Percentiles rank a stretch among this genome's conserved stretches.
Evolutionary conservation across 2,329 filamentous ascomycete genomes (phyloP).

Genomic region (Aspergillus amoenus): DNA sequence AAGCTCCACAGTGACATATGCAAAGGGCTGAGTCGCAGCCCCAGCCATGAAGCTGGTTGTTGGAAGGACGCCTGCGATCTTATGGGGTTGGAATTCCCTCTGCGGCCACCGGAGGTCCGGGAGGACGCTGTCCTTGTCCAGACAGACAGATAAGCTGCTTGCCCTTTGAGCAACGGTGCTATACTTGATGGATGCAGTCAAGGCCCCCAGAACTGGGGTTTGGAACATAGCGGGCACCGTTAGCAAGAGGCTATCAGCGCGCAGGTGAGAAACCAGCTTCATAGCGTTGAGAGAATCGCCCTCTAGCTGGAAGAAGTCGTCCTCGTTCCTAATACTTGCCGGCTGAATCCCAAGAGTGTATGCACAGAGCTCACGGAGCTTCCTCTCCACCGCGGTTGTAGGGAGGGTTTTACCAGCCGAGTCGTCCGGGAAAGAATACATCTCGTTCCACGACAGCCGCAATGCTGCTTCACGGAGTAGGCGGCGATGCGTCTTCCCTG

Average conservation of each 20-base stretch:
- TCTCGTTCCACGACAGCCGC: background rate
- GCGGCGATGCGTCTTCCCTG: background rate
- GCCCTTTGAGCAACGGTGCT: background rate
- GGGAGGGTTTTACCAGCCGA: background rate
- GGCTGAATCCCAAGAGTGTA: background rate
- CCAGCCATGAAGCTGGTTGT: background rate
- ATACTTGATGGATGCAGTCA: background rate
- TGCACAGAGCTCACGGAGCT: background rate
- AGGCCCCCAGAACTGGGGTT: background rate
- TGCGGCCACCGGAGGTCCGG: background rate
- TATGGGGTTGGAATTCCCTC: background rate
- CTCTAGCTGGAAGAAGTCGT: background rate
- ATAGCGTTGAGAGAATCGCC: background rate
- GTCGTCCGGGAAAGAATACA: background rate
- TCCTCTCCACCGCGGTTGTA: background rate
- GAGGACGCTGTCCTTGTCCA: background rate
- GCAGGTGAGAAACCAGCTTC: background rate
- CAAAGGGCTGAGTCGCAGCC: background rate
- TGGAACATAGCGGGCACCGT: background rate
- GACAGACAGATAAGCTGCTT: background rate
- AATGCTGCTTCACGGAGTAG: background rate
- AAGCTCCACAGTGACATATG: background rate
- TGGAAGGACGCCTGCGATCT: background rate
- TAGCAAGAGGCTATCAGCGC: background rate
- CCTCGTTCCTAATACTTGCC: background rate